Conservation (phyloP, 306 rosid genomes). For the Cucurbita argyrosperma region DNA sequence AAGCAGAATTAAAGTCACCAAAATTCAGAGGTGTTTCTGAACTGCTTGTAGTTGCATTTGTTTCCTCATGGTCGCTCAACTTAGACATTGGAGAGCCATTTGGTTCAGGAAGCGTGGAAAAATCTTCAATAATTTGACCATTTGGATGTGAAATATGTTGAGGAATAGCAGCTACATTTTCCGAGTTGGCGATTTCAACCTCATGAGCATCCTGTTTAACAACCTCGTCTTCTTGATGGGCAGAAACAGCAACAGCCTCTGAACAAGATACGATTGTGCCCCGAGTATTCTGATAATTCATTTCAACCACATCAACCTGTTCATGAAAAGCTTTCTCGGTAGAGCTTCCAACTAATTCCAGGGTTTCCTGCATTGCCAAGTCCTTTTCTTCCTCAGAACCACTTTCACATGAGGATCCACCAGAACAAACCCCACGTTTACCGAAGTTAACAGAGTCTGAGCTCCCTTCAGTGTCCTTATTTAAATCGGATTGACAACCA, state of each 20-base stretch:
- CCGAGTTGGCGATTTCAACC: constrained; percentile 13
- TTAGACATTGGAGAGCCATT: constrained; percentile 24
- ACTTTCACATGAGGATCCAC: constrained; percentile 36
- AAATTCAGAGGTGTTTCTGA: constrained; percentile 39
- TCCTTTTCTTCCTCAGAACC: constrained; percentile 77
- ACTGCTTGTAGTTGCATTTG: constrained; percentile 16
- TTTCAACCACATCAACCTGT: background rate
- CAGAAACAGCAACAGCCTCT: constrained; percentile 15
- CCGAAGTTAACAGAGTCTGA: constrained; percentile 45
- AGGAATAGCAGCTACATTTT: constrained; percentile 11
- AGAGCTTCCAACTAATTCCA: constrained; percentile 15
- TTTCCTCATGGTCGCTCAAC: constrained; percentile 21
- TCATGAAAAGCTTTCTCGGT: constrained; percentile 9
- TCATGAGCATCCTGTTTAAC: constrained; percentile 18
- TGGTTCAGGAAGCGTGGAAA: constrained; percentile 20
- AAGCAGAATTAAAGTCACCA: constrained; percentile 48
- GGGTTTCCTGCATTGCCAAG: constrained; percentile 16
- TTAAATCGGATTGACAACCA: constrained; percentile 30
- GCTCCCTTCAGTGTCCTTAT: constrained; percentile 49
- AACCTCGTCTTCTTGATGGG: constrained; percentile 18
- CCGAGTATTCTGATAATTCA: constrained; percentile 13
- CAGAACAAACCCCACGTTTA: constrained; percentile 35
- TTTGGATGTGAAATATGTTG: constrained; percentile 14
- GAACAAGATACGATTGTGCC: constrained; percentile 14
- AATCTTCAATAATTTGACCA: constrained; percentile 9